Conservation (phyloP, 306 rosid species). For the Corylus americana region DNA sequence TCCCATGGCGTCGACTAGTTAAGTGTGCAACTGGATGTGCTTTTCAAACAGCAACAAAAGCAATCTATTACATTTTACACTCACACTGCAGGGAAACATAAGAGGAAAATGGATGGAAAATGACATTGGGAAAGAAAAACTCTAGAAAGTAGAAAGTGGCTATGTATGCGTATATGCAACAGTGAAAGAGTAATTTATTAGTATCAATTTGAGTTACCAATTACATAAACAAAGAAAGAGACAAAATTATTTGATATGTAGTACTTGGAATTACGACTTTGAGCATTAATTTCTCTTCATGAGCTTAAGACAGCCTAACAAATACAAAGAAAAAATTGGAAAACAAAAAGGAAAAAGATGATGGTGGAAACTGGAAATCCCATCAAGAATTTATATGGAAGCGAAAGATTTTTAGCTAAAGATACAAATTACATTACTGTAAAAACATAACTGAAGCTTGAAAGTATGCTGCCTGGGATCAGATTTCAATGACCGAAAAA, state of each 20-base stretch:
- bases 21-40: neutral
- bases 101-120: neutral
- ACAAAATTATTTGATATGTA: too few relatives aligned
- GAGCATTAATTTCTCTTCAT: too few relatives aligned
- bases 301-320: too few relatives aligned
- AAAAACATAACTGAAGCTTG: neutral
- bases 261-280: too few relatives aligned
- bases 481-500: too few relatives aligned
- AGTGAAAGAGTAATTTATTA: too few relatives aligned
- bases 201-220: too few relatives aligned
- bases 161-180: neutral
- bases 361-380: neutral
- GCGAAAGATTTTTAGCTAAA: neutral
- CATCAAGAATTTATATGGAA: neutral
- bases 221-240: too few relatives aligned
- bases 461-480: neutral
- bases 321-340: too few relatives aligned
- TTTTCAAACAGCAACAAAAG: neutral
- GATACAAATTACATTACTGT: neutral
- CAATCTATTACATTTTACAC: neutral
- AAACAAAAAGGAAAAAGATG: too few relatives aligned
- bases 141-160: neutral
- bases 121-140: neutral
- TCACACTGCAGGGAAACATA: neutral
- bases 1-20: constrained; percentile 45